These are phyloP conservation scores for Spiraea crenata DNA, from an alignment of 331 rosid species.

Conservation along the genomic window DNA sequence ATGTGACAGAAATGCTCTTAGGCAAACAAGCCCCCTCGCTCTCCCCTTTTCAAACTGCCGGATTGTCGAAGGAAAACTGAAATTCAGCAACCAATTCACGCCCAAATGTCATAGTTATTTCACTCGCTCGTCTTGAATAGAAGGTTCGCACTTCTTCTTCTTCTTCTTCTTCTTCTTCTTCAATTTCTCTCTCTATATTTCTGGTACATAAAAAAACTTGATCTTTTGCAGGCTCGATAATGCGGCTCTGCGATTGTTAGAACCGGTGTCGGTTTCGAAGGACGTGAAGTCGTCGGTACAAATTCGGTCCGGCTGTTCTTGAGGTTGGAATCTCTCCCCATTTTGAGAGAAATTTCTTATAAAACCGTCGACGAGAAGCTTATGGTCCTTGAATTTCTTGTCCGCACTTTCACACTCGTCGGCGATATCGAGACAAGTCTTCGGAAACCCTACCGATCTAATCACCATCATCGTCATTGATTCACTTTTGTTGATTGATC, in stretches of 20 bases:
- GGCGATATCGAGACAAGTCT: slow-evolving; percentile 62
- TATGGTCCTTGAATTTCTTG: slow-evolving; percentile 62
- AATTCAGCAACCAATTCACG: slow-evolving; percentile 21
- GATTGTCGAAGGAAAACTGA: too few relatives aligned
- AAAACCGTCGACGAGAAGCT: slow-evolving; percentile 64
- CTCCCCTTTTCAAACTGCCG: too few relatives aligned
- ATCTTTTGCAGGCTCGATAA: slow-evolving; percentile 42
- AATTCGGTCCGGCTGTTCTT: slow-evolving; percentile 42
- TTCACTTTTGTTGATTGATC: not conserved
- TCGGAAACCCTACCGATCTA: slow-evolving; percentile 2
- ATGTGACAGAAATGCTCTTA: too few relatives aligned
- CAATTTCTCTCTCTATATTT: not conserved
- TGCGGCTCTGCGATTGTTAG: slow-evolving; percentile 50
- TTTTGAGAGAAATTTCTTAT: slow-evolving; percentile 37
- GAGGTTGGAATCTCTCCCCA: slow-evolving; percentile 48
- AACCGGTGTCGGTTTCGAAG: slow-evolving; percentile 47
- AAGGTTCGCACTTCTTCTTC: slow-evolving; percentile 50
- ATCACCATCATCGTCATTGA: not conserved
- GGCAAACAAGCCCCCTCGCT: too few relatives aligned
- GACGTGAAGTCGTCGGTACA: slow-evolving; percentile 50
- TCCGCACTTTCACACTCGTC: slow-evolving; percentile 61
- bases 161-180: slow-evolving; percentile 22
- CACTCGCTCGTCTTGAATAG: slow-evolving; percentile 45
- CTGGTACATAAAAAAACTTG: not conserved
- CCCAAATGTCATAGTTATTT: slow-evolving; percentile 51